Evolutionary conservation across 352 stramenopile genomes (phyloP).

Genomic region (Phytophthora palmivora): DNA sequence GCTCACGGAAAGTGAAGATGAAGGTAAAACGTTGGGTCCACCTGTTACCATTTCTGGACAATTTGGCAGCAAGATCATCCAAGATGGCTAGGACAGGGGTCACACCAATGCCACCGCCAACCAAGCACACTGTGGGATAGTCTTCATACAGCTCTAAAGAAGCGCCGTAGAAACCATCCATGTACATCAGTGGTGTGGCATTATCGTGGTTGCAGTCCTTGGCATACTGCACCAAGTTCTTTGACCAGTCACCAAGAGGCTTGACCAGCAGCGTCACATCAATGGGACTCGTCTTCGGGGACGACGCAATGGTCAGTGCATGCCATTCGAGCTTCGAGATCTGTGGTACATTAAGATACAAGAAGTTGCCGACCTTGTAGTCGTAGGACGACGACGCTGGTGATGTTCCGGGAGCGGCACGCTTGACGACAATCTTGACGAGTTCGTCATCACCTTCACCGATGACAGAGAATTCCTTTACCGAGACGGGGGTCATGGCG

Average conservation of each 20-base stretch:
- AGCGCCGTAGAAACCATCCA: constrained; percentile 63
- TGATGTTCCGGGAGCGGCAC: constrained; percentile 40
- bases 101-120: constrained; percentile 54
- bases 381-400: constrained; percentile 41
- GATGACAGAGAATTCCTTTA: constrained; percentile 45
- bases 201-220: constrained; percentile 43
- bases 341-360: constrained; percentile 61
- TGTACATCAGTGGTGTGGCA: constrained; percentile 46
- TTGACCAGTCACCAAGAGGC: constrained; percentile 57
- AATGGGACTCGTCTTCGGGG: constrained; percentile 44
- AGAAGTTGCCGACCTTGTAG: constrained; percentile 62
- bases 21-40: constrained; percentile 55
- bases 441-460: constrained; percentile 43
- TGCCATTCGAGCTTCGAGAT: constrained; percentile 71
- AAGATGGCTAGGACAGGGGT: constrained; percentile 56
- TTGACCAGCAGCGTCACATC: constrained; percentile 61
- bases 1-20: constrained; percentile 50
- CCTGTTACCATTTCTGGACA: constrained; percentile 27
- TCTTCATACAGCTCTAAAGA: constrained; percentile 58
- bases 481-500: constrained; percentile 42
- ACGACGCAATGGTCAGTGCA: constrained; percentile 62
- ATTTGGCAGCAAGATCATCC: constrained; percentile 48
- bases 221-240: constrained; percentile 47
- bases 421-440: constrained; percentile 58
- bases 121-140: constrained; percentile 53